Conservation (phyloP, 2,329 filamentous ascomycete species). For the Curvularia hawaiiensis region DNA sequence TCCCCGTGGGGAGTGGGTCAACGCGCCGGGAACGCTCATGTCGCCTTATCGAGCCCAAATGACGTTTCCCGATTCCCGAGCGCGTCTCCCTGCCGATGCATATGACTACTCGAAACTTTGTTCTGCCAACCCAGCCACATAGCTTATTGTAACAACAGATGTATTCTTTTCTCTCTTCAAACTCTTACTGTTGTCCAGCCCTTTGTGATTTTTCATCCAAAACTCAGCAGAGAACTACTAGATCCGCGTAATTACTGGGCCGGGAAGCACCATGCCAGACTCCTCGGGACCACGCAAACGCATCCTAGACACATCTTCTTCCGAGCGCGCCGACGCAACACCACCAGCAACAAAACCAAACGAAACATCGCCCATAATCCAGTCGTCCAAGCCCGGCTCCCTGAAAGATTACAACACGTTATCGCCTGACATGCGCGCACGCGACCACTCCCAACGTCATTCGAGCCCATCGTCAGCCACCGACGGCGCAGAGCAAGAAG, state of each 20-base stretch:
- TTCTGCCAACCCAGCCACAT: not conserved
- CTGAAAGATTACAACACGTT: constrained; percentile 34
- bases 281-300: constrained; percentile 20
- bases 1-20: constrained; percentile 6
- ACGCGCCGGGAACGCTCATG: constrained; percentile 2
- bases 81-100: not conserved
- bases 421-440: constrained; percentile 15
- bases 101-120: not conserved
- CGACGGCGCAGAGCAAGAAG: constrained; percentile 4
- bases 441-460: not conserved
- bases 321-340: constrained; percentile 3
- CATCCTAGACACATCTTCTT: constrained; percentile 8
- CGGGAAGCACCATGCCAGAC: constrained; percentile 3
- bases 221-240: not conserved
- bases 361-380: constrained; percentile 41
- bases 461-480: not conserved
- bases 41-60: constrained; percentile 5
- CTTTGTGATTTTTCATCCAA: not conserved
- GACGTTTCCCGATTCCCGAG: constrained; percentile 4
- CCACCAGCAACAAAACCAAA: constrained; percentile 23
- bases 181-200: not conserved
- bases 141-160: not conserved
- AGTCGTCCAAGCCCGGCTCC: not conserved
- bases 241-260: not conserved
- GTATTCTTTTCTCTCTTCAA: not conserved